Conservation (phyloP, 2,329 filamentous ascomycete genomes). For the Cladosporium cucumerinum region DNA sequence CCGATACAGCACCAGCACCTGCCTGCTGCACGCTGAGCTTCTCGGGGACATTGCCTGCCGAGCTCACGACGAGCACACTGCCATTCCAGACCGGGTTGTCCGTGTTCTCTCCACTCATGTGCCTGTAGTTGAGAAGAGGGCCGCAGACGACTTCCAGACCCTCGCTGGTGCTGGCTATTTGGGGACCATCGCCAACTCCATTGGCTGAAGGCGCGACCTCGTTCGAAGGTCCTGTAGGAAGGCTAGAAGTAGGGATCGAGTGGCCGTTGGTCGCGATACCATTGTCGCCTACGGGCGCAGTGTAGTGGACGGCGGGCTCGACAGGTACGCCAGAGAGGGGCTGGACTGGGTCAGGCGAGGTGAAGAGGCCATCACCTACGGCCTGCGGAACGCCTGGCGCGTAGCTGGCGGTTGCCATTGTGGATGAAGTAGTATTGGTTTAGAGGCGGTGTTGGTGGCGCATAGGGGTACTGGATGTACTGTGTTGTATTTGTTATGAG, state of each 20-base stretch:
- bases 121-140: constrained; percentile 73
- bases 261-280: not conserved
- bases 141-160: constrained; percentile 62
- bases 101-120: constrained; percentile 58
- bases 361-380: constrained; percentile 1
- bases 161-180: constrained; percentile 41
- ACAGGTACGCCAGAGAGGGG: not conserved
- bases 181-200: constrained; percentile 44
- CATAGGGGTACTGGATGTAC: too few relatives aligned
- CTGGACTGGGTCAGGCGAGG: not conserved
- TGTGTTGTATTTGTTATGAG: not conserved
- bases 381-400: not conserved
- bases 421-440: not conserved
- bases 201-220: constrained; percentile 13
- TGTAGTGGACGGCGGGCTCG: not conserved
- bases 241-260: not conserved
- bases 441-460: not conserved
- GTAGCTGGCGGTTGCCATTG: constrained; percentile 9
- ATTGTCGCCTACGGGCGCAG: not conserved
- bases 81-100: constrained; percentile 66
- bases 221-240: constrained; percentile 4
- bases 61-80: constrained; percentile 79
- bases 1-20: constrained; percentile 26
- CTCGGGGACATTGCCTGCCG: constrained; percentile 62
- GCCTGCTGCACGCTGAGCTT: constrained; percentile 56